phyloP scores from a whole-genome alignment of 2,329 filamentous ascomycete species.

The Bipolaris bicolor region DNA sequence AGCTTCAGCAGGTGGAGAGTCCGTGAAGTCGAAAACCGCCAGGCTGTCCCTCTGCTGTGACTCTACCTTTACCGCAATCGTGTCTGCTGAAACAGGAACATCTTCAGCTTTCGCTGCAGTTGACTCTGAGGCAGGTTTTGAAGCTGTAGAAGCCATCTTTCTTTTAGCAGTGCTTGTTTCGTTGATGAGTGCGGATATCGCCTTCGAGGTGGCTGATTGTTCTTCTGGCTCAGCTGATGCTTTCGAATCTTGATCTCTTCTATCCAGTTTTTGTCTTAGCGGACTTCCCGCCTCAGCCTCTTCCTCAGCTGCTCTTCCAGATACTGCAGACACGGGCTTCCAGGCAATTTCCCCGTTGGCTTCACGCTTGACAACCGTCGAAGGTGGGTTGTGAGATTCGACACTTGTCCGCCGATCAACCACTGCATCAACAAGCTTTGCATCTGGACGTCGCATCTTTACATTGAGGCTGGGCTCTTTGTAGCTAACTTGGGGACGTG shows the following conservation, averaged over 20 bases:
- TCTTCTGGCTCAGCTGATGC: slow-evolving; percentile 26
- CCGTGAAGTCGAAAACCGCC: slow-evolving; percentile 49
- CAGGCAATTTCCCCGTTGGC: slow-evolving; percentile 31
- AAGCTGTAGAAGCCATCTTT: slow-evolving; percentile 15
- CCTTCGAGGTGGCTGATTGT: slow-evolving; percentile 39
- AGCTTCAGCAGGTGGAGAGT: slow-evolving; percentile 39
- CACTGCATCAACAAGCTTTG: slow-evolving; percentile 56
- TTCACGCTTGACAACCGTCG: slow-evolving; percentile 40
- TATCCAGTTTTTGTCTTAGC: slow-evolving; percentile 44
- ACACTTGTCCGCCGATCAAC: slow-evolving; percentile 34
- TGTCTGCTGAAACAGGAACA: slow-evolving; percentile 3
- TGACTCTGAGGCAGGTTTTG: slow-evolving; percentile 11
- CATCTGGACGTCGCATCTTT: slow-evolving; percentile 58
- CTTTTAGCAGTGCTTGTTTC: slow-evolving; percentile 38
- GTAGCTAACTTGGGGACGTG: slow-evolving; percentile 56
- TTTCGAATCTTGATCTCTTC: slow-evolving; percentile 30
- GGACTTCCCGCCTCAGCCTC: slow-evolving; percentile 44
- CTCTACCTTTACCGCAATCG: slow-evolving; percentile 20
- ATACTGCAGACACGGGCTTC: slow-evolving; percentile 35
- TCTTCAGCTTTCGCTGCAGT: slow-evolving; percentile 7
- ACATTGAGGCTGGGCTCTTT: slow-evolving; percentile 56
- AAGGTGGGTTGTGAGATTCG: slow-evolving; percentile 30
- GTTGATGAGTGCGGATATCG: slow-evolving; percentile 44
- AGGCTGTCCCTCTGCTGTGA: slow-evolving; percentile 34
- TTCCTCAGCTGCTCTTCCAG: slow-evolving; percentile 29